These are phyloP conservation scores for Lomentospora prolificans DNA, from an alignment of 2,329 filamentous ascomycete genomes.

Conservation along the genomic window DNA sequence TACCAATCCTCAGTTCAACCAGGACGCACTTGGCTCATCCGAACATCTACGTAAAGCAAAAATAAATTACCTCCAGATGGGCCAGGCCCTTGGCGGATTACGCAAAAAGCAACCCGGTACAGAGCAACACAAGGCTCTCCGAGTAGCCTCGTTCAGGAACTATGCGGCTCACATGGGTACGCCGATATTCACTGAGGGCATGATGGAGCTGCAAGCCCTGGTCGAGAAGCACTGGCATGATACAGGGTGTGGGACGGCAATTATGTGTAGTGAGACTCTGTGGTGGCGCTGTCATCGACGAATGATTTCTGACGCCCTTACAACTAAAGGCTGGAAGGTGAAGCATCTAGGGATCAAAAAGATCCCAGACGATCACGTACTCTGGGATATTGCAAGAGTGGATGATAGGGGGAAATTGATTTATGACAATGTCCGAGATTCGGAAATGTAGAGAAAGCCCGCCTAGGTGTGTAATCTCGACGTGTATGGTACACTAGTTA, in stretches of 20 bases:
- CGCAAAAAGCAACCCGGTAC: not conserved
- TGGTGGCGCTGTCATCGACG: not conserved
- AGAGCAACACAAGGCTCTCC: not conserved
- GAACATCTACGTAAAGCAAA: not conserved
- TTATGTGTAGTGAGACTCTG: conserved; percentile 1
- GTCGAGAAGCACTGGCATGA: not conserved
- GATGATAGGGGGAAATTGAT: not conserved
- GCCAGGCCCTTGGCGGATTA: not conserved
- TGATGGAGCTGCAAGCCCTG: not conserved
- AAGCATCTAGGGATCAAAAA: not conserved
- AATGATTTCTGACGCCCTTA: not conserved
- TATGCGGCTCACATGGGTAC: not conserved
- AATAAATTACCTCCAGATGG: not conserved
- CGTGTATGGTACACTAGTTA: too few relatives aligned
- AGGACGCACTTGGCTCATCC: not conserved
- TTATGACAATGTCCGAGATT: not conserved
- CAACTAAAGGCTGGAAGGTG: not conserved
- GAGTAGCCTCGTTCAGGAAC: not conserved
- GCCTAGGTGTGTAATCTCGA: too few relatives aligned
- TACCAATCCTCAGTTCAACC: not conserved
- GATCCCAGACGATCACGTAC: not conserved
- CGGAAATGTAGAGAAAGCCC: not conserved
- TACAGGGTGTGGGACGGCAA: not conserved
- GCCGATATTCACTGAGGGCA: not conserved
- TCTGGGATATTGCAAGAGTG: not conserved